Conservation (phyloP, 345 rosid species). For the Nephelium lappaceum region DNA sequence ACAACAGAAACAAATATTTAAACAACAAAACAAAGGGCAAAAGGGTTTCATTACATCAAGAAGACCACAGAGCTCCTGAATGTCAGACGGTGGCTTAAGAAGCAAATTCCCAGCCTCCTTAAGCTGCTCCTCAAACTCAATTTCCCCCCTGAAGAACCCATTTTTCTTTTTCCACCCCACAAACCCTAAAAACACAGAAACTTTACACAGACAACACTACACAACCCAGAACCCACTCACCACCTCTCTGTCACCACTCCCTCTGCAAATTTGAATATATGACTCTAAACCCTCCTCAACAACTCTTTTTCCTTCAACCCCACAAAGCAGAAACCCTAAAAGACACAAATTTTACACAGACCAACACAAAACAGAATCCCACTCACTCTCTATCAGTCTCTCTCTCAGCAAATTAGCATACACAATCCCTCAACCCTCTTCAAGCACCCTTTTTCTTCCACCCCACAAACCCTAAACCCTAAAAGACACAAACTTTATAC, state of each 20-base stretch:
- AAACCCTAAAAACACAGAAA: too few species aligned
- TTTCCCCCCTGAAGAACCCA: constrained; percentile 47
- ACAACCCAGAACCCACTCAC: too few species aligned
- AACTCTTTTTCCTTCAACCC: too few species aligned
- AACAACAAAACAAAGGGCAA: constrained; percentile 7
- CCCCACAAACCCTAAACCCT: too few species aligned
- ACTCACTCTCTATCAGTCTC: not conserved
- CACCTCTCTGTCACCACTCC: too few species aligned
- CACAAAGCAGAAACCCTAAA: constrained; percentile 38
- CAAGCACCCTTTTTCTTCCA: too few species aligned
- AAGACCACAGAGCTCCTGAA: constrained; percentile 46
- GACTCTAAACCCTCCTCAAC: too few species aligned
- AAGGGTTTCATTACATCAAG: constrained; percentile 53
- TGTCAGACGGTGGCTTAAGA: constrained; percentile 47
- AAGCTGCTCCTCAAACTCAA: constrained; percentile 48
- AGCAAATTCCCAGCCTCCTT: constrained; percentile 60
- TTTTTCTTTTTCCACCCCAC: constrained; percentile 10
- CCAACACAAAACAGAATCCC: not conserved
- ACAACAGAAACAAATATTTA: not conserved
- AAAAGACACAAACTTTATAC: too few species aligned
- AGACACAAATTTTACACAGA: not conserved
- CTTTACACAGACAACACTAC: too few species aligned
- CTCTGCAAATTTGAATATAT: too few species aligned
- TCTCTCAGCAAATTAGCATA: not conserved
- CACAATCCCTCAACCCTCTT: too few species aligned